Conservation (phyloP, 352 stramenopile genomes). For the Albugo laibachii region DNA sequence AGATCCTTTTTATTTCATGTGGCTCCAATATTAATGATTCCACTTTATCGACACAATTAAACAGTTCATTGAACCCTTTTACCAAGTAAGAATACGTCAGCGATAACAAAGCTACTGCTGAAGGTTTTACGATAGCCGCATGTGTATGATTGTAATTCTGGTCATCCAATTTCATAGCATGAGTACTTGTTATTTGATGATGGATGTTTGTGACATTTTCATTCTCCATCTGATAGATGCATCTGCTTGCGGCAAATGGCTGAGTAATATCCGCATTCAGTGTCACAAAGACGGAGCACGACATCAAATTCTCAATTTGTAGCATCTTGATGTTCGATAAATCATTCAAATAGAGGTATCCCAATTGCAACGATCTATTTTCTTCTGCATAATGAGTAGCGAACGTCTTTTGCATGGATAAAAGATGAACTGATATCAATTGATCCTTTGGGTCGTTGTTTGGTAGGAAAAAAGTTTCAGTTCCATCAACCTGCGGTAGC, state of each 20-base stretch:
- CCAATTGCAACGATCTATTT: constrained; percentile 20
- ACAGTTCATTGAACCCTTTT: constrained; percentile 79
- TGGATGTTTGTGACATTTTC: constrained; percentile 59
- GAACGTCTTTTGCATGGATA: no score
- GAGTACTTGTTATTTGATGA: constrained; percentile 6
- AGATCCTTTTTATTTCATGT: constrained; percentile 40
- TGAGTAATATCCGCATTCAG: constrained; percentile 60
- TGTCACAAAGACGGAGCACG: constrained; percentile 27
- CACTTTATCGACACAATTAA: constrained; percentile 68
- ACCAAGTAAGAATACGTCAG: constrained; percentile 65
- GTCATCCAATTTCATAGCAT: constrained; percentile 17
- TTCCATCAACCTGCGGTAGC: no score
- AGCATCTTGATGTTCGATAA: constrained; percentile 69
- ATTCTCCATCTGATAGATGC: constrained; percentile 76
- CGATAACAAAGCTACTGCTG: constrained; percentile 38
- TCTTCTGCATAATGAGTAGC: neutral
- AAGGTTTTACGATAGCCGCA: constrained; percentile 43
- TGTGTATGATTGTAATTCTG: constrained; percentile 43
- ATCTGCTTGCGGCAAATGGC: constrained; percentile 53
- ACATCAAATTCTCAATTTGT: constrained; percentile 45
- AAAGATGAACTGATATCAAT: no score
- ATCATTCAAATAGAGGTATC: constrained; percentile 76
- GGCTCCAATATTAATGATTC: constrained; percentile 37
- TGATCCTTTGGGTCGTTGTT: no score
- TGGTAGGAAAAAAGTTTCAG: no score